Base-by-base conservation (phyloP, 306 rosid species). In the Cucurbita moschata region DNA sequence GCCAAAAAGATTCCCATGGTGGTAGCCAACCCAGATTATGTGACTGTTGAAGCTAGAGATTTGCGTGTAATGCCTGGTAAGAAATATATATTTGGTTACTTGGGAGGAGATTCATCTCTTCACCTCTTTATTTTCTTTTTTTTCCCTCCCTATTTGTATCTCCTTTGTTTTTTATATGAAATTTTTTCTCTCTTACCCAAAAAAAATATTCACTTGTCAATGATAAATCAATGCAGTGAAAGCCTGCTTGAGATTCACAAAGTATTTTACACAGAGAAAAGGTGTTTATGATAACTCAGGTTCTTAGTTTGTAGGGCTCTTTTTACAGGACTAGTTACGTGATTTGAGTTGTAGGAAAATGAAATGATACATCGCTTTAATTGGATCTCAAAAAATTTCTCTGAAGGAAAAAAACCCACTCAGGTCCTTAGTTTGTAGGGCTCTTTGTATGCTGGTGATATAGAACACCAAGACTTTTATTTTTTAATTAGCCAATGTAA, bases 1-100 rank as follows among this genome's bases (percentile, higher is more conserved):
- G 86, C 90, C 58, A 90, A 87, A 82, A 81, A 51, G 71, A 90
- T 94, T 70, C 97, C 98, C 15, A 90, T 94, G 98, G 98, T 94
- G 78, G 98, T 94, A 30, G 98, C 98, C 54, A 94, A 94, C 87
- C 97, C 98, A 12, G 98, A 94, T 86, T 94, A 75, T 75, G 96
- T 90, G 78, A 94, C 97, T 65, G 97, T 94, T 42, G 98, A 90
- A 86, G 96, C 92, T 55, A 86, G 91, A 78, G 85, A 85, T 40
- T 84, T 90, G 85, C 87, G 88, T 74, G 90, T 90, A 82, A 94
- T 94, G 98, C 97, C 98, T 3, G 98, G 98, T 94, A 78, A 87
- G 62, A 44, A 16, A 67, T 18, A 13, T 54, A n/a, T 9, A 44
- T 10, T 68, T 5, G 5, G 30, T 6, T 76, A 21, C 42, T 72